Evolutionary conservation across 192 early-diverging fungal genomes (phyloP), one percentile per base, ranked within the genome.

Genomic region (Podochytrium sp.): DNA sequence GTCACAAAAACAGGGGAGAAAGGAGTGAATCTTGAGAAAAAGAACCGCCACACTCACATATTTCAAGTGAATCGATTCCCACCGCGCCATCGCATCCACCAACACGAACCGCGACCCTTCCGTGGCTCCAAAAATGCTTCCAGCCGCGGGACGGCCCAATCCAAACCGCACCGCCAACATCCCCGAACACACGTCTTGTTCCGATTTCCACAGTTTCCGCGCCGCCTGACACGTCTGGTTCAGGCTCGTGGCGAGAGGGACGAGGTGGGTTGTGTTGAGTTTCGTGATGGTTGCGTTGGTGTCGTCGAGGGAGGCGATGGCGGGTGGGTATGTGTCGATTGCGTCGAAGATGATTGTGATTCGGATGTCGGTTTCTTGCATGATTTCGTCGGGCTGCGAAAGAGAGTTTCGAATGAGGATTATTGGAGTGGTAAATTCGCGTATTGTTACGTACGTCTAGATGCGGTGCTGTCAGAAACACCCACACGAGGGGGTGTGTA

Each of bases 401-500:
- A n/a, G n/a, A n/a, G n/a, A 64, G 10, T 51, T 1, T 12, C 1
- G 10, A n/a, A 33, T 70, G 33, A 33, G 52, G 7, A 56, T 49
- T 18, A 51, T 33, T 39, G 0, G 52, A n/a, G 20, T 55, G 7
- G 52, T 55, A 0, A 42, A 43, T 12, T 37, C 18, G 12, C 39
- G 1, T 38, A 71, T 4, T 29, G n/a, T n/a, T n/a, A 66, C 71
- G 27, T 40, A 65, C 67, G 33, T 79, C 78, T 2, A 79, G 38
- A n/a, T 75, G 67, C 42, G 39, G 61, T 14, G 65, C 58, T 5
- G 63, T 39, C 2, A 79, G 47, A 61, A 79, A 79, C 29, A 76
- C 78, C 39, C 60, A 62, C 2, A 73, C 39, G 16, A 79, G 74
- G 51, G 69, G 67, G 53, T 79, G 73, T 2, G 14, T 37, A 3